Conservation (phyloP, 176 grass and related monocot genomes). For the Cocos nucifera region DNA sequence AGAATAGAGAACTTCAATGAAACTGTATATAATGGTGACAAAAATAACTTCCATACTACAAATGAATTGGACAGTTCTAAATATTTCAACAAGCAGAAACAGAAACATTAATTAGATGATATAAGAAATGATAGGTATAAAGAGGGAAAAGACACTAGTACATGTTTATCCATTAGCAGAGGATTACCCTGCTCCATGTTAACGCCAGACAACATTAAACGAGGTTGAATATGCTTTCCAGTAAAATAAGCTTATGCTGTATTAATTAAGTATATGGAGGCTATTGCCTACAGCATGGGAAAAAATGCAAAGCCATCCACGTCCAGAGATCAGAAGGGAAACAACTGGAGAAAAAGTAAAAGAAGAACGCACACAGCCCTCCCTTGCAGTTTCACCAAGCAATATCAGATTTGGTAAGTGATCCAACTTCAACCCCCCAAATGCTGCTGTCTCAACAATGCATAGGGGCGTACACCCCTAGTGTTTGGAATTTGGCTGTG, state of each 20-base stretch:
- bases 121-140: too few relatives aligned
- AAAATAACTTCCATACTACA: too few relatives aligned
- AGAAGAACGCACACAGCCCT: conserved; percentile 30
- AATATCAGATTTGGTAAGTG: conserved; percentile 33
- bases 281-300: conserved; percentile 3
- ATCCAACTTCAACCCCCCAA: conserved; percentile 10
- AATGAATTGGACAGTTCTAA: too few relatives aligned
- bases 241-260: conserved; percentile 38
- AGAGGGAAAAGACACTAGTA: too few relatives aligned
- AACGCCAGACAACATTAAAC: background rate
- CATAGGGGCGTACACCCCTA: background rate
- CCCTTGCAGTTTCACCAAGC: conserved; percentile 42
- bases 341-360: conserved; percentile 23
- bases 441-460: conserved; percentile 12
- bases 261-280: conserved; percentile 14
- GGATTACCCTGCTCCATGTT: too few relatives aligned
- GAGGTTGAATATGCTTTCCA: conserved; percentile 27
- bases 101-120: too few relatives aligned
- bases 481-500: background rate
- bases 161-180: too few relatives aligned
- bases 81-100: too few relatives aligned
- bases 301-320: conserved; percentile 19
- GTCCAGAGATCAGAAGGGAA: background rate
- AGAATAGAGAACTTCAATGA: too few relatives aligned
- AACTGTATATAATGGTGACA: too few relatives aligned